Evolutionary conservation across 2,329 filamentous ascomycete species (phyloP).

Genomic region (Exophiala sp.): DNA sequence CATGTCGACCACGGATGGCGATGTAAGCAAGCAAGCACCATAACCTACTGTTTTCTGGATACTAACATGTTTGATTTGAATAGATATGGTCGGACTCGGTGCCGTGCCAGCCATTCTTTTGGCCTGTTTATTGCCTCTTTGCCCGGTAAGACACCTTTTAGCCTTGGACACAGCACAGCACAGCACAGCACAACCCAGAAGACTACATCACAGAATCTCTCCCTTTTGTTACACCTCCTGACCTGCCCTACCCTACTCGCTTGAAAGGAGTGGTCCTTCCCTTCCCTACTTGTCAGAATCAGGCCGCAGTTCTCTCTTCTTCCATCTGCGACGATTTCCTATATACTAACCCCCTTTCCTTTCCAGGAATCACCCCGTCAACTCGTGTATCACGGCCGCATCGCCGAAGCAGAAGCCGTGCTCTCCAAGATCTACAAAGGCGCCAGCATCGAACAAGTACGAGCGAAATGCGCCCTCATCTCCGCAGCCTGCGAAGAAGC

Average conservation of each 20-base stretch:
- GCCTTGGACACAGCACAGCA: too few species aligned
- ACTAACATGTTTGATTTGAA: neutral
- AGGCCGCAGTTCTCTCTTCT: too few species aligned
- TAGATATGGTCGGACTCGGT: conserved; percentile 77
- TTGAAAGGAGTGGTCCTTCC: too few species aligned
- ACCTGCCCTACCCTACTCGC: too few species aligned
- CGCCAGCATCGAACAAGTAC: conserved; percentile 65
- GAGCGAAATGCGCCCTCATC: conserved; percentile 33
- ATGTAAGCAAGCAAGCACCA: neutral
- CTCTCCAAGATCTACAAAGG: conserved; percentile 56
- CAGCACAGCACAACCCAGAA: too few species aligned
- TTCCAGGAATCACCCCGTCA: conserved; percentile 58
- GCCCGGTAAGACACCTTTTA: conserved; percentile 47
- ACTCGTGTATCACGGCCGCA: conserved; percentile 34
- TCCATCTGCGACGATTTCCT: too few species aligned
- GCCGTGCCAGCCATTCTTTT: conserved; percentile 70
- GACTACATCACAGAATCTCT: too few species aligned
- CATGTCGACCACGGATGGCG: conserved; percentile 36
- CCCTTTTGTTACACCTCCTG: too few species aligned
- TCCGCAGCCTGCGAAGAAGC: conserved; percentile 19
- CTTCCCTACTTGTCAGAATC: too few species aligned
- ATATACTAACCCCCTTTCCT: neutral
- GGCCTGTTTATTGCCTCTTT: conserved; percentile 57
- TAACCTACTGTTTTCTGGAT: conserved; percentile 43
- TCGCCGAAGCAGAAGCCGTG: conserved; percentile 56